Percentiles rank a stretch among this genome's conserved stretches.
These are phyloP conservation scores for Sphaerulina populicola DNA, from an alignment of 2,329 filamentous ascomycete species.

Conservation along the genomic window DNA sequence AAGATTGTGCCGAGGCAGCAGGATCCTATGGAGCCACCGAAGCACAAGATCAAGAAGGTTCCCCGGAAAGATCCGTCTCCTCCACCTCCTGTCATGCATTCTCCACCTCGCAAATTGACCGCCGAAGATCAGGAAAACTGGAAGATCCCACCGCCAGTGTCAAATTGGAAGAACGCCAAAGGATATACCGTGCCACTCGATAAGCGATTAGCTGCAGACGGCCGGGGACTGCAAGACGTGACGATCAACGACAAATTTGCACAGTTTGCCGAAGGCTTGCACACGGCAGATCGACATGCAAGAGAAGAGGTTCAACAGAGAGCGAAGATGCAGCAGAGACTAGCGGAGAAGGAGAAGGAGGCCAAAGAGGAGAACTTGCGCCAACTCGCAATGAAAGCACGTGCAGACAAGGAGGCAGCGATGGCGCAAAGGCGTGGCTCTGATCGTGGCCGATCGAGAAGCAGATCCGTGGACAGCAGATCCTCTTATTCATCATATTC, in stretches of 20 bases:
- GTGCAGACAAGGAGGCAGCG: slow-evolving; percentile 56
- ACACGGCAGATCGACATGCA: slow-evolving; percentile 88
- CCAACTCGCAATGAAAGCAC: slow-evolving; percentile 78
- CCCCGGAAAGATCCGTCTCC: slow-evolving; percentile 85
- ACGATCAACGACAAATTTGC: slow-evolving; percentile 98
- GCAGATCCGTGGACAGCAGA: slow-evolving; percentile 27
- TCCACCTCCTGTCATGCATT: slow-evolving; percentile 89
- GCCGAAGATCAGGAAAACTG: slow-evolving; percentile 96
- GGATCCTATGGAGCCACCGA: slow-evolving; percentile 94
- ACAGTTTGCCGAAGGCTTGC: slow-evolving; percentile 86
- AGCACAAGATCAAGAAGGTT: slow-evolving; percentile 99
- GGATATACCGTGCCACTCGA: slow-evolving; percentile 94
- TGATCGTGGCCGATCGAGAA: slow-evolving; percentile 26
- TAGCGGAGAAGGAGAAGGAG: slow-evolving; percentile 92
- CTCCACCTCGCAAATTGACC: slow-evolving; percentile 85
- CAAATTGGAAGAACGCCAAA: slow-evolving; percentile 99
- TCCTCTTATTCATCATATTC: slow-evolving; percentile 38
- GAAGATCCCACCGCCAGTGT: slow-evolving; percentile 83
- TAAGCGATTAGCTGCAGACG: slow-evolving; percentile 90
- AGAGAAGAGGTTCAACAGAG: slow-evolving; percentile 91
- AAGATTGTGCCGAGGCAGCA: slow-evolving; percentile 93
- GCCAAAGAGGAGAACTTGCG: slow-evolving; percentile 90
- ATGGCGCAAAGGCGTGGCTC: slow-evolving; percentile 40
- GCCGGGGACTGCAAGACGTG: slow-evolving; percentile 81
- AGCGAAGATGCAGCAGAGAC: slow-evolving; percentile 85